Conservation (phyloP, 75 land plant genomes). For the Chamaecyparis obtusa region DNA sequence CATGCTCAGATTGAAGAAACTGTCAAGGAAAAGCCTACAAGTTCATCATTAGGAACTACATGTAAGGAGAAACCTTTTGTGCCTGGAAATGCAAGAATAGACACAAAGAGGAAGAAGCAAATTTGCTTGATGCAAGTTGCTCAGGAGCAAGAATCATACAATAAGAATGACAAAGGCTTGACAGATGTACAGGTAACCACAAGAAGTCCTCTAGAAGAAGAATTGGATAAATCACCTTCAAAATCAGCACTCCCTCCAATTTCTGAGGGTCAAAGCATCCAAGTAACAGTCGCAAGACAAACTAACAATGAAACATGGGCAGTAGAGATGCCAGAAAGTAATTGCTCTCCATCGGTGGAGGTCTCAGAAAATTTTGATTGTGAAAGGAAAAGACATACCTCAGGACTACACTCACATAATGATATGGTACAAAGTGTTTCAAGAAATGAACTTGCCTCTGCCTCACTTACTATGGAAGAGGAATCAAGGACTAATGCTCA, state of each 20-base stretch:
- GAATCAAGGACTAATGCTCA: not conserved
- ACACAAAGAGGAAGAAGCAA: not conserved
- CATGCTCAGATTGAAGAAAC: not conserved
- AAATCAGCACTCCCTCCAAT: not conserved
- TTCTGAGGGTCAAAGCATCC: not conserved
- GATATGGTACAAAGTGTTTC: not conserved
- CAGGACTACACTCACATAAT: not conserved
- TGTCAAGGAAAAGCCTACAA: not conserved
- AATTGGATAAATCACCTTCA: not conserved
- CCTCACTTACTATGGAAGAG: not conserved
- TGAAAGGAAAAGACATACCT: not conserved
- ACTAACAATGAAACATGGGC: not conserved
- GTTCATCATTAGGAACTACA: not conserved
- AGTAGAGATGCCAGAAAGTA: not conserved
- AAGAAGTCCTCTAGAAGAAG: not conserved
- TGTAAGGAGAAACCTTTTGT: not conserved
- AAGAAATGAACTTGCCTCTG: not conserved
- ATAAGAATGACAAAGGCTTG: not conserved
- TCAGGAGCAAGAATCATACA: not conserved
- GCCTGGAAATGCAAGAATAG: not conserved
- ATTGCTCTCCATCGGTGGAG: slow-evolving; percentile 5
- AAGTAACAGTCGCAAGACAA: not conserved
- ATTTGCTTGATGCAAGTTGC: not conserved
- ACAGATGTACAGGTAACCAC: slow-evolving; percentile 6
- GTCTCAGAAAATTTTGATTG: not conserved